These are phyloP conservation scores for Pestalotiopsis sp. DNA, from an alignment of 2,329 filamentous ascomycete species.

Conservation along the genomic window DNA sequence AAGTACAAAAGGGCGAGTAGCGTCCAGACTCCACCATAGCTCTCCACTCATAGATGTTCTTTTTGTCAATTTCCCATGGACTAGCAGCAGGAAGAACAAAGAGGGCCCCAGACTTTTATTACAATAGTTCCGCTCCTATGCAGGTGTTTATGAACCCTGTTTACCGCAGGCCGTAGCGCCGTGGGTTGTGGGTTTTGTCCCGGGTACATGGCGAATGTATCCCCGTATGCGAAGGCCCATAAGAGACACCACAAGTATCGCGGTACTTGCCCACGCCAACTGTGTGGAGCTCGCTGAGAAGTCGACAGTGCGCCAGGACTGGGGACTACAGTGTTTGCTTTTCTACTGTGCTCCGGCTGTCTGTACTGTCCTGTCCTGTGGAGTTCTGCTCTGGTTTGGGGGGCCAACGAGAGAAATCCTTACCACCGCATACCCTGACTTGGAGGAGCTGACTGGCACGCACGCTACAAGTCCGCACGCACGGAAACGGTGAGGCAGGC, in stretches of 20 bases:
- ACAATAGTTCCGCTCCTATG: background rate
- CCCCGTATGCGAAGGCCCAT: background rate
- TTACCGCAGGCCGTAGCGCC: background rate
- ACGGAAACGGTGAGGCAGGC: background rate
- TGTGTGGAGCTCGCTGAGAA: background rate
- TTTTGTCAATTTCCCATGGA: background rate
- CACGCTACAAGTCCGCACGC: background rate
- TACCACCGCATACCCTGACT: too few relatives aligned
- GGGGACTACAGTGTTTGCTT: background rate
- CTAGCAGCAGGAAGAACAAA: background rate
- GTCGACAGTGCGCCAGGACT: background rate
- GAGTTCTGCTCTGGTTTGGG: background rate
- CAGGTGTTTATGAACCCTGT: background rate
- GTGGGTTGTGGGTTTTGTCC: background rate
- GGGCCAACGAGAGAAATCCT: too few relatives aligned
- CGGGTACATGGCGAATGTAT: background rate
- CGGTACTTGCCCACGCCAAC: background rate
- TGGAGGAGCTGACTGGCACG: too few relatives aligned
- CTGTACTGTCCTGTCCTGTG: background rate
- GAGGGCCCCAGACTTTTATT: background rate
- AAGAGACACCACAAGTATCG: background rate
- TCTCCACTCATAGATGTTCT: background rate
- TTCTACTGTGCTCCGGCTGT: background rate
- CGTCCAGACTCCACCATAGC: background rate
- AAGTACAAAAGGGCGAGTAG: background rate